Percentiles rank a stretch among this genome's conserved stretches.
These are phyloP conservation scores for Sugiyamaella paludigena DNA, from an alignment of 1,139 yeast genomes.

Conservation along the genomic window DNA sequence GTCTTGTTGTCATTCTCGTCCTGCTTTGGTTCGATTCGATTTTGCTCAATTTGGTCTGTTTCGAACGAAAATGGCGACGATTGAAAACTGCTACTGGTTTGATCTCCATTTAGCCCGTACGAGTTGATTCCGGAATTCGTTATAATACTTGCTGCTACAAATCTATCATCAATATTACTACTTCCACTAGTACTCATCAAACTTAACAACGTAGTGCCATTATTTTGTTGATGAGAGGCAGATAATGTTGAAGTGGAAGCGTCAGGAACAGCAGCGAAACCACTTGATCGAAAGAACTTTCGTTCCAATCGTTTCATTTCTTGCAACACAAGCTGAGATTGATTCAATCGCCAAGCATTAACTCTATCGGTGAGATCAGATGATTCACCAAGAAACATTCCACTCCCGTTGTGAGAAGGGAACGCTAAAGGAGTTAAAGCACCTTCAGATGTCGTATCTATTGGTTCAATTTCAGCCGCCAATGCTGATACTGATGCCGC, in stretches of 20 bases:
- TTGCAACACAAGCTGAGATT: constrained; percentile 35
- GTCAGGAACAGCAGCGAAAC: not conserved
- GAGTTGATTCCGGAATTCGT: constrained; percentile 11
- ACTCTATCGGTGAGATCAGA: constrained; percentile 37
- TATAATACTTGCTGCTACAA: not conserved
- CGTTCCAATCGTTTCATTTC: constrained; percentile 34
- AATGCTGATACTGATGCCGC: not conserved
- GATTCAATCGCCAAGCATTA: constrained; percentile 42
- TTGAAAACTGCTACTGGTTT: not conserved
- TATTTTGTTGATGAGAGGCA: not conserved
- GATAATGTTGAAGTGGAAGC: not conserved
- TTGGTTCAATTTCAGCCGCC: not conserved
- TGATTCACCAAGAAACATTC: constrained; percentile 33
- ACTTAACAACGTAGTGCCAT: not conserved
- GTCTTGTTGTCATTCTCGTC: constrained; percentile 7
- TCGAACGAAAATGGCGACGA: not conserved
- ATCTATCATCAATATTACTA: not conserved
- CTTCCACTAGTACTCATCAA: not conserved
- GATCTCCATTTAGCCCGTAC: constrained; percentile 11
- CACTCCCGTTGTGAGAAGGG: constrained; percentile 40
- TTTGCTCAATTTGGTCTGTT: not conserved
- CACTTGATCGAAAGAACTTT: constrained; percentile 14
- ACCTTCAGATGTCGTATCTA: constrained; percentile 15
- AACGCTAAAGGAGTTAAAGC: constrained; percentile 34
- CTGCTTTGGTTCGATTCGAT: not conserved